These are phyloP conservation scores for Phytophthora syringae DNA, from an alignment of 352 stramenopile genomes.

Conservation along the genomic window DNA sequence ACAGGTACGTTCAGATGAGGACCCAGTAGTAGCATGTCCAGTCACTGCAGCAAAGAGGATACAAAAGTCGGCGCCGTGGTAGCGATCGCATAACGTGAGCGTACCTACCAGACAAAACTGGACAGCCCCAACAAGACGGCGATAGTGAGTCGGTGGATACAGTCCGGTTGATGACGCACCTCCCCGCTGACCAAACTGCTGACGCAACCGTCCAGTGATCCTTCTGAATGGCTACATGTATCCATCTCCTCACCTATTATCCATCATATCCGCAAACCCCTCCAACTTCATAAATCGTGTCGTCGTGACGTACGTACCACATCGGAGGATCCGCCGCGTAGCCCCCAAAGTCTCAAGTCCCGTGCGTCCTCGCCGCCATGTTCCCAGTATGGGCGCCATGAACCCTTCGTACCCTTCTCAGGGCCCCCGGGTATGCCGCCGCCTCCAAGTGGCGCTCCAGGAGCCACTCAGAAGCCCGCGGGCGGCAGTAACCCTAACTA, in stretches of 20 bases:
- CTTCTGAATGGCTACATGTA: too few relatives aligned
- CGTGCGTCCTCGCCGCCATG: slow-evolving; percentile 19
- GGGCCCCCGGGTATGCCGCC: slow-evolving; percentile 30
- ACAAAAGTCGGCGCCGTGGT: too few relatives aligned
- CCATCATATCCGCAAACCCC: background rate
- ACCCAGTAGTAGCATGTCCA: too few relatives aligned
- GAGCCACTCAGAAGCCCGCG: slow-evolving; percentile 21
- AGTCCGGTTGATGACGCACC: too few relatives aligned
- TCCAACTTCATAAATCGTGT: background rate
- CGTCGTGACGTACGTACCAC: slow-evolving; percentile 21
- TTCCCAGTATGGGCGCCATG: slow-evolving; percentile 40
- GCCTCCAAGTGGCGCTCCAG: slow-evolving; percentile 18
- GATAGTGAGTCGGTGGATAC: too few relatives aligned
- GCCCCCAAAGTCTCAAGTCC: slow-evolving; percentile 2
- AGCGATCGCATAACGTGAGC: too few relatives aligned
- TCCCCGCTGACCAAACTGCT: too few relatives aligned
- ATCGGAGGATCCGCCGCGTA: slow-evolving; percentile 32
- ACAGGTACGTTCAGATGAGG: too few relatives aligned
- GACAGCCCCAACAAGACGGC: too few relatives aligned
- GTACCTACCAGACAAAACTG: too few relatives aligned
- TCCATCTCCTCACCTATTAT: background rate
- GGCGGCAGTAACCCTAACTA: slow-evolving; percentile 70
- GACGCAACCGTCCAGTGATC: too few relatives aligned
- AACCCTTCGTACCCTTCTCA: slow-evolving; percentile 40
- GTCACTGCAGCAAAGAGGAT: too few relatives aligned